Evolutionary conservation across 768 basidiomycete species (phyloP).

Genomic region (Sistotremastrum suecicum): DNA sequence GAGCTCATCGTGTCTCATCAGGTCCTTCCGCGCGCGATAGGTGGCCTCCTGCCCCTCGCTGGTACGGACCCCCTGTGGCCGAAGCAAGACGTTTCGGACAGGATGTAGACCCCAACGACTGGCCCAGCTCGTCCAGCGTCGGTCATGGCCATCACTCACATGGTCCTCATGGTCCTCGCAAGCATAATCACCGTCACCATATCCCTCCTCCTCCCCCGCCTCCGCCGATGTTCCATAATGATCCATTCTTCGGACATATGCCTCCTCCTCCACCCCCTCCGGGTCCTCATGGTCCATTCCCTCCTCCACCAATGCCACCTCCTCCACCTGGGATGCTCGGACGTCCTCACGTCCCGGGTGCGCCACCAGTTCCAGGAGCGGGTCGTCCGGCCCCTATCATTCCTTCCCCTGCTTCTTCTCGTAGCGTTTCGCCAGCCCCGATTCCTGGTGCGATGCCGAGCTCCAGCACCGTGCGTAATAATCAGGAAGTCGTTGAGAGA

Average conservation of each 20-base stretch:
- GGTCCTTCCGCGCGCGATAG: too few species aligned
- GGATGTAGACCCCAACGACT: too few species aligned
- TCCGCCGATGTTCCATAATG: background rate
- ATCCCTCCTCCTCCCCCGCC: background rate
- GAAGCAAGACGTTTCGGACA: too few species aligned
- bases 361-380: conserved; percentile 3
- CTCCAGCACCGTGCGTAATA: background rate
- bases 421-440: conserved; percentile 7
- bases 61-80: too few species aligned
- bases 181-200: conserved; percentile 2
- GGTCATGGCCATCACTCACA: too few species aligned
- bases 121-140: too few species aligned
- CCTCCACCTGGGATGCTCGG: background rate
- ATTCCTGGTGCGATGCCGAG: conserved; percentile 2
- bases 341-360: background rate
- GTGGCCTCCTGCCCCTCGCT: too few species aligned
- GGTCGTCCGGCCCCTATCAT: conserved; percentile 6
- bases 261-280: conserved; percentile 1
- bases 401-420: conserved; percentile 8
- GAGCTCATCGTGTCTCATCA: too few species aligned
- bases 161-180: too few species aligned
- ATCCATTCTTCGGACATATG: background rate
- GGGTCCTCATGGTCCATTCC: conserved; percentile 6
- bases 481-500: conserved; percentile 1
- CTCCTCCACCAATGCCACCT: conserved; percentile 5